Conservation (phyloP, 2,329 filamentous ascomycete species). For the Beauveria asiatica region DNA sequence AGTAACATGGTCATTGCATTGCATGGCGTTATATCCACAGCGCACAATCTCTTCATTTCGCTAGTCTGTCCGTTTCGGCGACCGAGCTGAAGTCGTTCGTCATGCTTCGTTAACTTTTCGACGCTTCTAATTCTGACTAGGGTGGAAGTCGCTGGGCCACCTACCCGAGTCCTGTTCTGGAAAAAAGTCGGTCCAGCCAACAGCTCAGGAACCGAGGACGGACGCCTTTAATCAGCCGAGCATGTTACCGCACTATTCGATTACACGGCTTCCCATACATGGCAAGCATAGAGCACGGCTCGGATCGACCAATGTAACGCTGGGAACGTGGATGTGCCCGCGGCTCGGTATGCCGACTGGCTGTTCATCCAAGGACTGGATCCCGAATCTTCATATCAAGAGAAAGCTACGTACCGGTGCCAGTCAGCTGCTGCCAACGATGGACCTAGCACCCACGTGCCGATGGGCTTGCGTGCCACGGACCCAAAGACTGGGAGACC, state of each 20-base stretch:
- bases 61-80: background rate
- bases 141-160: background rate
- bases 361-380: background rate
- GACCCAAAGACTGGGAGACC: background rate
- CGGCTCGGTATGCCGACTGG: background rate
- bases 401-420: background rate
- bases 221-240: background rate
- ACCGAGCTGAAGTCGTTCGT: background rate
- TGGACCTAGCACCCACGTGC: background rate
- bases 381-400: background rate
- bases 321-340: background rate
- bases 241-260: background rate
- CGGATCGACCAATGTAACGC: background rate
- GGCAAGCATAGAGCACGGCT: background rate
- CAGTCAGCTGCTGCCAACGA: background rate
- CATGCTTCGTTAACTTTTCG: background rate
- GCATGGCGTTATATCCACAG: background rate
- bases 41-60: background rate
- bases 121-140: background rate
- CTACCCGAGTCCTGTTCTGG: background rate
- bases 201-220: background rate
- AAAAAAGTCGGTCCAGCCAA: background rate
- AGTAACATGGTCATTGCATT: background rate
- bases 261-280: background rate
- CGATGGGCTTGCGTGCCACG: background rate